These are phyloP conservation scores for Hypomyces rosellus DNA, from an alignment of 2,329 filamentous ascomycete species.

Conservation along the genomic window DNA sequence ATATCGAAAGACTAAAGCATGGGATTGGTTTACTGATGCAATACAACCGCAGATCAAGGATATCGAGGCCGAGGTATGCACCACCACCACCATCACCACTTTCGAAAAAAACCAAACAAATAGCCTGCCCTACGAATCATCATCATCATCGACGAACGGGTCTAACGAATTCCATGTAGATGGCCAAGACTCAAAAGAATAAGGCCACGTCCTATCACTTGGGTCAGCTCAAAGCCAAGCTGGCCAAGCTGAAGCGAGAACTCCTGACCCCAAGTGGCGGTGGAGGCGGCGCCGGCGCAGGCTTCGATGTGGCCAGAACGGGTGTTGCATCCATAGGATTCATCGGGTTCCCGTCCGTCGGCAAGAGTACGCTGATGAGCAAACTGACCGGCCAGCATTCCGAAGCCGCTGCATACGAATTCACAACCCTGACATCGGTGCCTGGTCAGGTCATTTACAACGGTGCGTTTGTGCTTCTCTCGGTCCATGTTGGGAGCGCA, in stretches of 20 bases:
- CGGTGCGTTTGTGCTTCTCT: slow-evolving; percentile 37
- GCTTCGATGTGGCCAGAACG: slow-evolving; percentile 96
- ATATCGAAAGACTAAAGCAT: neutral
- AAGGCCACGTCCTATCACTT: slow-evolving; percentile 92
- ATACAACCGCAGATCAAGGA: slow-evolving; percentile 72
- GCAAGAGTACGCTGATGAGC: slow-evolving; percentile 97
- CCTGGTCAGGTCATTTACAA: slow-evolving; percentile 96
- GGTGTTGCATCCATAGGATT: slow-evolving; percentile 96
- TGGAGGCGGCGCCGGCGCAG: slow-evolving; percentile 76
- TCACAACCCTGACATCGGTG: slow-evolving; percentile 95
- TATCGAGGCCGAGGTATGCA: slow-evolving; percentile 83
- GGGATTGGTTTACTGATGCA: slow-evolving; percentile 5
- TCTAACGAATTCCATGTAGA: slow-evolving; percentile 43
- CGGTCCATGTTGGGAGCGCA: neutral
- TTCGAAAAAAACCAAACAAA: neutral
- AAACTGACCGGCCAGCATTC: slow-evolving; percentile 92
- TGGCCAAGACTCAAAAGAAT: slow-evolving; percentile 96
- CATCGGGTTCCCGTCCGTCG: slow-evolving; percentile 96
- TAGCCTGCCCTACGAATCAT: neutral
- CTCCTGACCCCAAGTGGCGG: slow-evolving; percentile 80
- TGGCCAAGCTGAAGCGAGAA: slow-evolving; percentile 95
- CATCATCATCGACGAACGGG: neutral
- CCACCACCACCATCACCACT: neutral
- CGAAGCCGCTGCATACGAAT: slow-evolving; percentile 95
- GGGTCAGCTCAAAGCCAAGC: slow-evolving; percentile 94